Evolutionary conservation across 257 asterid genomes (phyloP).

Genomic region (Ocimum tenuiflorum): DNA sequence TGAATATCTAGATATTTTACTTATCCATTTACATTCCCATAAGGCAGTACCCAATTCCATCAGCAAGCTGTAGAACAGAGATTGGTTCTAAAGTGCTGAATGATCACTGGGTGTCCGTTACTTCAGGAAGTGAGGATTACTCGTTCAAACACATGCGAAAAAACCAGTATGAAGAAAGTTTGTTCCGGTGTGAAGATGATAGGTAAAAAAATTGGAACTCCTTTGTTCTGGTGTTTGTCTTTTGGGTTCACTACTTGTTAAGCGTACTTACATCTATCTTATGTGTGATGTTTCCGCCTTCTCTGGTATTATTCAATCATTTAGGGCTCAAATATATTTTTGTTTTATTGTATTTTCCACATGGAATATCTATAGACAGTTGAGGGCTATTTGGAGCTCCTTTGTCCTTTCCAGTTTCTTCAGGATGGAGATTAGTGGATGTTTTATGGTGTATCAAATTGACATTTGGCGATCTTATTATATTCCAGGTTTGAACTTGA

Average conservation of each 20-base stretch:
- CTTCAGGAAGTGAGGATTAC: conserved; percentile 98
- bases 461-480: conserved; percentile 27
- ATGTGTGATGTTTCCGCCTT: neutral
- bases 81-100: conserved; percentile 71
- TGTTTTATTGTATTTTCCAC: neutral
- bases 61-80: conserved; percentile 64
- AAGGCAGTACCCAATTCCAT: conserved; percentile 74
- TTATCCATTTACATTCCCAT: conserved; percentile 26
- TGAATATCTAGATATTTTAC: conserved; percentile 20
- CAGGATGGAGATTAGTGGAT: conserved; percentile 1
- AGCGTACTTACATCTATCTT: conserved; percentile 5
- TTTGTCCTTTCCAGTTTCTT: neutral
- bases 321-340: conserved; percentile 6
- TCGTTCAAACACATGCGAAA: conserved; percentile 95
- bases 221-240: conserved; percentile 10
- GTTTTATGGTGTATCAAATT: conserved; percentile 2
- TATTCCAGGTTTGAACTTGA: conserved; percentile 90
- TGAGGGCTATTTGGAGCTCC: conserved; percentile 7
- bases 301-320: conserved; percentile 11
- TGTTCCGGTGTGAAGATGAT: conserved; percentile 96
- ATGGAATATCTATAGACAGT: neutral
- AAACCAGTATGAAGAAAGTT: conserved; percentile 95
- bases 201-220: conserved; percentile 39
- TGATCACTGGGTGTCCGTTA: conserved; percentile 93
- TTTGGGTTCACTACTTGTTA: conserved; percentile 9